These are phyloP conservation scores for Fusarium citri DNA, from an alignment of 2,329 filamentous ascomycete species.

Conservation along the genomic window DNA sequence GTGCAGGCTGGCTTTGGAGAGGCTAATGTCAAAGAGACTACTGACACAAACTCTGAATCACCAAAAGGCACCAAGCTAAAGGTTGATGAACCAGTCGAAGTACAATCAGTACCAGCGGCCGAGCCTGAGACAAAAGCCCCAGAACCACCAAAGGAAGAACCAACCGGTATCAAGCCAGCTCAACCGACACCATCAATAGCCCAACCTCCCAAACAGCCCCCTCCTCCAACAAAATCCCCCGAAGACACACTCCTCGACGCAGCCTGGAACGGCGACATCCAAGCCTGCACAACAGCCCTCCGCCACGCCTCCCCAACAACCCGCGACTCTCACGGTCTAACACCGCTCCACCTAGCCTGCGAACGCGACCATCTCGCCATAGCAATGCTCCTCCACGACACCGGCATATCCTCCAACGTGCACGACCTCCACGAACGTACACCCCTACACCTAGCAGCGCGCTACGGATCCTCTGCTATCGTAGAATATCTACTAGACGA, in stretches of 20 bases:
- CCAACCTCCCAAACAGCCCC: neutral
- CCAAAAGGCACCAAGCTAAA: conserved; percentile 9
- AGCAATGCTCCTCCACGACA: conserved; percentile 50
- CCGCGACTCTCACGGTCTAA: conserved; percentile 48
- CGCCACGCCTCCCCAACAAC: conserved; percentile 39
- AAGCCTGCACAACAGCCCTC: conserved; percentile 43
- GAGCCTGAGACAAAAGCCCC: neutral
- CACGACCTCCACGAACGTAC: conserved; percentile 49
- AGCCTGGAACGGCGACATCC: conserved; percentile 50
- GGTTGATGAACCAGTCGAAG: neutral
- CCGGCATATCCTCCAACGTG: conserved; percentile 42
- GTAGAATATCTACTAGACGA: conserved; percentile 50
- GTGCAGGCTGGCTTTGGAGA: neutral
- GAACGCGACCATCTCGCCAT: conserved; percentile 50
- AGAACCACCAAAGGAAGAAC: neutral
- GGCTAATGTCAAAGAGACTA: neutral
- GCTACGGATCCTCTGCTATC: conserved; percentile 46
- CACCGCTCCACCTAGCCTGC: conserved; percentile 48
- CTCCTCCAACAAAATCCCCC: conserved; percentile 19
- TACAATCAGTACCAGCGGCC: neutral
- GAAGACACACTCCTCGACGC: conserved; percentile 48
- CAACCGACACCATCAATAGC: neutral
- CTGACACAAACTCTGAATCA: neutral
- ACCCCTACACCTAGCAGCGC: conserved; percentile 49
- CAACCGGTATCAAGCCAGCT: neutral